Evolutionary conservation across 2,329 filamentous ascomycete genomes (phyloP).

Genomic region (Phialophora expanda): DNA sequence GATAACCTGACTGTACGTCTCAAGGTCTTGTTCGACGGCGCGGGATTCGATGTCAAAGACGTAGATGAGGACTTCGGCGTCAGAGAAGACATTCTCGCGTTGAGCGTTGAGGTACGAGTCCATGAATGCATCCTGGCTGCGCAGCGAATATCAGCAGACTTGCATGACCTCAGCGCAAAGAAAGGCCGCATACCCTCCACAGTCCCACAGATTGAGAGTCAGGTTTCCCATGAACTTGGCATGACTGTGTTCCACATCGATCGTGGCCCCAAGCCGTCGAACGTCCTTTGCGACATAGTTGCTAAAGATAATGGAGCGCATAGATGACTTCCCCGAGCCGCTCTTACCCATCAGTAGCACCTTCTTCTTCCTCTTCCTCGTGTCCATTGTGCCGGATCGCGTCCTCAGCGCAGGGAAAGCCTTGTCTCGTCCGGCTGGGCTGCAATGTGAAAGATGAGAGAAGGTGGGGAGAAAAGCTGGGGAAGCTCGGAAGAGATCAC

Average conservation of each 20-base stretch:
- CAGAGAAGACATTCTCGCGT: constrained; percentile 93
- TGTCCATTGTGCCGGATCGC: constrained; percentile 46
- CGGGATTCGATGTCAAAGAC: constrained; percentile 98
- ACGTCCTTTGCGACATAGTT: constrained; percentile 99
- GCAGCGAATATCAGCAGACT: constrained; percentile 22
- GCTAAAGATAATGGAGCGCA: constrained; percentile 98
- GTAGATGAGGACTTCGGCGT: constrained; percentile 86
- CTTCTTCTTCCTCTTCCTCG: constrained; percentile 76
- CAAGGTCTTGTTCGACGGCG: constrained; percentile 89
- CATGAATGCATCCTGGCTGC: constrained; percentile 94
- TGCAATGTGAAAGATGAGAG: not conserved
- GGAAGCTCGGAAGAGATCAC: not conserved
- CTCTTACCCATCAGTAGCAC: constrained; percentile 92
- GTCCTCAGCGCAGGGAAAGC: not conserved
- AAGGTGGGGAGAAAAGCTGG: constrained; percentile 8
- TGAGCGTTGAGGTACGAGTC: constrained; percentile 97
- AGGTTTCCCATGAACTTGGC: constrained; percentile 99
- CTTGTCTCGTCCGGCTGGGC: not conserved
- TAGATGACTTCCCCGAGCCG: constrained; percentile 95
- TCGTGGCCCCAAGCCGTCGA: constrained; percentile 87
- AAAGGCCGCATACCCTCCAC: constrained; percentile 69
- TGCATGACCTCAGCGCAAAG: not conserved
- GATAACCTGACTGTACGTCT: constrained; percentile 90
- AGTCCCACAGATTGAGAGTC: constrained; percentile 98
- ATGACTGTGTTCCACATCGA: constrained; percentile 97